phyloP scores from a whole-genome alignment of 2,329 filamentous ascomycete species.

The Fusarium camptoceras region DNA sequence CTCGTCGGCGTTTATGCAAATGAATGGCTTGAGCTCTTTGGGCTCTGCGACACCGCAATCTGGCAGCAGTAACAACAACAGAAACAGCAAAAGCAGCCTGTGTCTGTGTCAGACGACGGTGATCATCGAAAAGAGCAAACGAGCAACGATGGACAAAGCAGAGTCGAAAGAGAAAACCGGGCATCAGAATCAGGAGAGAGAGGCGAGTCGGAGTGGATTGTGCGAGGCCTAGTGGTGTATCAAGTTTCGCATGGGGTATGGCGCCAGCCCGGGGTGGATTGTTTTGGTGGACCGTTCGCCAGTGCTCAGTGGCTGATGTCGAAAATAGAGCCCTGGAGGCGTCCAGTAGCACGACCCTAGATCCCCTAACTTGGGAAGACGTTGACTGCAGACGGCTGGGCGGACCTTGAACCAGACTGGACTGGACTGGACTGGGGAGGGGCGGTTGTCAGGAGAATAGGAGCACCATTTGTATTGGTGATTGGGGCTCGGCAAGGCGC shows the following conservation, averaged over 20 bases:
- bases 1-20: conserved; percentile 52
- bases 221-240: conserved; percentile 35
- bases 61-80: conserved; percentile 55
- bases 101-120: conserved; percentile 54
- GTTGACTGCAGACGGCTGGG: conserved; percentile 14
- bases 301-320: conserved; percentile 31
- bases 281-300: conserved; percentile 26
- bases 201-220: conserved; percentile 39
- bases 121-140: conserved; percentile 59
- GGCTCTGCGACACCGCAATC: conserved; percentile 54
- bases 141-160: conserved; percentile 61
- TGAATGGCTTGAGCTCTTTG: conserved; percentile 53
- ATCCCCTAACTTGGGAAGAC: conserved; percentile 35
- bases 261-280: conserved; percentile 40
- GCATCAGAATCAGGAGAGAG: conserved; percentile 56
- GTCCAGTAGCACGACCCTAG: conserved; percentile 38
- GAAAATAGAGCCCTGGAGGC: conserved; percentile 42
- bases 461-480: conserved; percentile 33
- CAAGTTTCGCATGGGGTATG: conserved; percentile 46
- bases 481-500: conserved; percentile 13
- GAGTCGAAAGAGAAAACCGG: conserved; percentile 59
- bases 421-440: background rate
- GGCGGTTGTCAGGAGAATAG: conserved; percentile 33
- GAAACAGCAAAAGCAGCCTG: conserved; percentile 55
- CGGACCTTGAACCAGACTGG: conserved; percentile 14